A percentile compares a stretch with the other conserved stretches of the same genome.
Evolutionary conservation across 1,284 basidiomycete genomes (phyloP).

Genomic region (Filobasidium uniguttulatum): DNA sequence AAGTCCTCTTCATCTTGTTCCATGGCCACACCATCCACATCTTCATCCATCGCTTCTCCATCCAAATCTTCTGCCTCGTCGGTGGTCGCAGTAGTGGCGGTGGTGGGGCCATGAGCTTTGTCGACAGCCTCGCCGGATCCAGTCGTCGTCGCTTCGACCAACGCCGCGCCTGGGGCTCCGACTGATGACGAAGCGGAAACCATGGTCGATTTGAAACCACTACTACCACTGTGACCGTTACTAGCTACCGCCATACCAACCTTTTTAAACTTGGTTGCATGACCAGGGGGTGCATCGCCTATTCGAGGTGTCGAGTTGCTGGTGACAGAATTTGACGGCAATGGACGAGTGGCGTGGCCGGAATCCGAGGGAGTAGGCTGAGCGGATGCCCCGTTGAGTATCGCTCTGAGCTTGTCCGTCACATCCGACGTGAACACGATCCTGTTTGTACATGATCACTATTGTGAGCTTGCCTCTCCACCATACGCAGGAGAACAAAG

Average conservation of each 20-base stretch:
- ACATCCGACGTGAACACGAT: constrained; percentile 79
- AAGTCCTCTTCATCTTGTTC: constrained; percentile 33
- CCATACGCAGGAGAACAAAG: no score
- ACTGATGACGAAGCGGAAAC: no score
- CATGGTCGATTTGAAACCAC: constrained; percentile 36
- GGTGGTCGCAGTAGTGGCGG: background rate
- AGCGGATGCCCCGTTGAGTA: constrained; percentile 52
- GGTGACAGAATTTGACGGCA: no score
- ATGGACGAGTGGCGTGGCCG: no score
- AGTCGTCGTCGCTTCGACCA: no score
- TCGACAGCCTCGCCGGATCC: constrained; percentile 13
- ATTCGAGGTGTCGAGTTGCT: no score
- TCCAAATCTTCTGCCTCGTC: constrained; percentile 18
- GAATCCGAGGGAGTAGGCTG: constrained; percentile 14
- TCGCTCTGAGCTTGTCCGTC: constrained; percentile 52
- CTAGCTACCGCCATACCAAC: no score
- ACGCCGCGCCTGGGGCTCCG: no score
- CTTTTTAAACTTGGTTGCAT: no score
- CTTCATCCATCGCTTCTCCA: constrained; percentile 34
- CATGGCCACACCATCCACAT: constrained; percentile 35
- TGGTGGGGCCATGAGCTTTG: background rate
- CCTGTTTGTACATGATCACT: constrained; percentile 30
- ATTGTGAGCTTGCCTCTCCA: background rate
- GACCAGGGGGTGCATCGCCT: no score
- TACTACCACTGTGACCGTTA: no score